Conservation (phyloP, 805 yeast genomes). For the Myxozyma kluyveri region DNA sequence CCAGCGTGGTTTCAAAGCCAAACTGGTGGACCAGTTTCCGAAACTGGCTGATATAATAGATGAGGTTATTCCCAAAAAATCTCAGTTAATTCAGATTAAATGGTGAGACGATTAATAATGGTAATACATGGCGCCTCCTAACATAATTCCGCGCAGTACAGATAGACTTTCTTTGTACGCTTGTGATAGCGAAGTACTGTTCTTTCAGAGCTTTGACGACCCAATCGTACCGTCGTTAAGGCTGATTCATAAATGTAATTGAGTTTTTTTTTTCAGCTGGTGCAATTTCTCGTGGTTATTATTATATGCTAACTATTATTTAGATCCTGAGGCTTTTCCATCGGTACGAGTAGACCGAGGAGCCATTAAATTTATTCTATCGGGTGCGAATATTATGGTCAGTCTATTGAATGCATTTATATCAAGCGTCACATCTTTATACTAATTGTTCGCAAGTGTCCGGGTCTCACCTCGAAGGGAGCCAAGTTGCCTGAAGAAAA, state of each 20-base stretch:
- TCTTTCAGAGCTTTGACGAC: constrained; percentile 77
- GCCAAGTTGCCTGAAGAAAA: constrained; percentile 53
- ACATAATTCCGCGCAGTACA: constrained; percentile 43
- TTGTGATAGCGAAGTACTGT: constrained; percentile 67
- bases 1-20: constrained; percentile 81
- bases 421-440: not conserved
- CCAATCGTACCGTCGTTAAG: constrained; percentile 72
- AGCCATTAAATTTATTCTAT: constrained; percentile 90
- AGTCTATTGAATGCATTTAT: not conserved
- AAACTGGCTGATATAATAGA: constrained; percentile 74
- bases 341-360: constrained; percentile 90
- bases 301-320: not conserved
- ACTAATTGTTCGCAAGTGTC: constrained; percentile 25
- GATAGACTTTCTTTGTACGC: constrained; percentile 75
- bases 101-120: constrained; percentile 42
- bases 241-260: constrained; percentile 62
- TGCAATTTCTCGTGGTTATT: not conserved
- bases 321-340: constrained; percentile 75
- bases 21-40: constrained; percentile 70
- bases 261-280: not conserved
- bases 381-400: constrained; percentile 96
- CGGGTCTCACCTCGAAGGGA: constrained; percentile 34
- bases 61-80: constrained; percentile 81
- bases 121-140: not conserved
- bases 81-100: constrained; percentile 73